Evolutionary conservation across 352 stramenopile genomes (phyloP), one percentile per base, ranked within the genome.

Genomic region (Phytophthora fragariaefolia): DNA sequence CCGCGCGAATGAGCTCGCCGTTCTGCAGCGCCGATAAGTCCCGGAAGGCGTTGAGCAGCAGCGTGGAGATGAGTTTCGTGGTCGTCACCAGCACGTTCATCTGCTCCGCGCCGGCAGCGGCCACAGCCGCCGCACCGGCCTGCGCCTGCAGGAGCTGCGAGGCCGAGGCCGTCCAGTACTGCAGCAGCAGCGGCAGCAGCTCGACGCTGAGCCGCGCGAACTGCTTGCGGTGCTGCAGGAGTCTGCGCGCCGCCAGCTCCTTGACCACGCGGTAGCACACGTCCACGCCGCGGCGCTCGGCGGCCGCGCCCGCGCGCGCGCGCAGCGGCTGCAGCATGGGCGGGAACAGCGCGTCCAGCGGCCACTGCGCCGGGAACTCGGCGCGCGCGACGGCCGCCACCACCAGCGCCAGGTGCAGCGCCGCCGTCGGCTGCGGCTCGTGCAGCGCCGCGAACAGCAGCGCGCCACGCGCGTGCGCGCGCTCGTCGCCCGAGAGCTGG

Each of bases 151-250:
- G 28, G 24, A 80, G 51, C 30, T 74, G 58, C 15, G 71, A 63
- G 1, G 76, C 71, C 6, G 59, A 58, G 1, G 42, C 47, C n/a
- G 69, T 73, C 87, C 87, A 95, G 61, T 85, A 83, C 64, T 84
- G 82, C 18, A 89, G 61, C 45, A 90, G 28, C 6, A 88, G 46
- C 12, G 85, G 80, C 26, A 93, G 60, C 7, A 93, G 40, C 50
- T 92, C 77, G 12, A 93, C 79, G 45, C 78, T 88, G 23, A 96
- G 71, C 47, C 80, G 58, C 2, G 84, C 81, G 48, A 95, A 95
- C 57, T 93, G 81, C 60, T 93, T 94, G 58, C 87, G 87, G 50
- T 96, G 85, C 38, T 83, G 56, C 80, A 94, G 82, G 38, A 96
- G 80, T n/a, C 89, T 73, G 12, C 85, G 75, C 4, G 85, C 80